Evolutionary conservation across 2,329 filamentous ascomycete genomes (phyloP), one percentile per base, ranked within the genome.

Genomic region (Emergomyces orientalis): DNA sequence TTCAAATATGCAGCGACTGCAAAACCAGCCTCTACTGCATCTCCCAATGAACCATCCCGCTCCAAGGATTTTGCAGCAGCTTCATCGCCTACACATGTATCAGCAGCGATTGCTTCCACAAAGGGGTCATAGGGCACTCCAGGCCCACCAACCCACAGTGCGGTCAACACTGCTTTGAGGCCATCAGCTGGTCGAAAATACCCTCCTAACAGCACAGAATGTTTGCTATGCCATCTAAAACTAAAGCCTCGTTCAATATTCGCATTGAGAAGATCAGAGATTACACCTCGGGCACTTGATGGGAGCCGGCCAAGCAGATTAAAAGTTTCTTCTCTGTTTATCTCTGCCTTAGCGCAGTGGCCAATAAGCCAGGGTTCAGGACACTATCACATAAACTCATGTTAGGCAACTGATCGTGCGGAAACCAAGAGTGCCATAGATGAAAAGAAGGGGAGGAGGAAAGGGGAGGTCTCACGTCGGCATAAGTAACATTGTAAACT

Each of bases 401-500:
- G 47, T 51, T 32, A 54, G 30, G 5, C 27, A 32, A n/a, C 7
- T 14, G 4, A 13, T 11, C 6, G 2, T 27, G 25, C 47, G 11
- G 47, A 30, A 51, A 45, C 41, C 37, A 39, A 39, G 13, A 11
- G 37, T 14, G 4, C 37, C 2, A 39, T 39, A 39, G 37, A 39
- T 11, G 37, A 14, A 39, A 39, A 39, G 1, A 13, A 47, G 8
- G n/a, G 8, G 8, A 19, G 11, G 14, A 27, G 25, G 25, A 17
- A 9, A 13, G 51, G 6, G 2, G 14, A 1, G 13, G 17, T 14
- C 47, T 25, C 13, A 51, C 47, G 27, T 51, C 47, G 6, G 51
- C 51, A n/a, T 32, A 54, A 32, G 51, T 54, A 34, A 54, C 51
- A 34, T 54, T 54, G 30, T 54, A 54, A 54, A 54, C 51, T 2